Base-by-base conservation (phyloP, 2,329 filamentous ascomycete species). In the Elsinoe fawcettii region DNA sequence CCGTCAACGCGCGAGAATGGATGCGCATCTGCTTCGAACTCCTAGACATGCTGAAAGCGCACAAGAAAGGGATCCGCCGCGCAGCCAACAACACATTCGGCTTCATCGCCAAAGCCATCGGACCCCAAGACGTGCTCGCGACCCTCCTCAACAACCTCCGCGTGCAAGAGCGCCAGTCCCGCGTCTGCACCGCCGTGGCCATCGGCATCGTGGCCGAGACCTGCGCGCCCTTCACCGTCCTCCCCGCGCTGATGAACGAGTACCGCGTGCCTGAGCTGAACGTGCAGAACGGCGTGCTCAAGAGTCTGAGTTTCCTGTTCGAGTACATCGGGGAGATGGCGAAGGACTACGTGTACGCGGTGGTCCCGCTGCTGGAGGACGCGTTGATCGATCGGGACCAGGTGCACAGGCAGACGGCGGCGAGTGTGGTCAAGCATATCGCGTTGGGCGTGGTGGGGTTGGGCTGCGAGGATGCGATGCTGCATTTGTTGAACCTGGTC, bases 1-100 rank as follows among this genome's bases (percentile, higher is more conserved):
- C 88, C 62, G 93, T 99, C 69, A 96, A 96, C 69, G 91, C 93
- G 12, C 84, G 93, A 67, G 93, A 99, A 74, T 99, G 93, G 93
- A 99, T 99, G 95, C 86, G 93, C 70, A 99, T 99, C 71, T 99
- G 93, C 75, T 99, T 99, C 73, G 93, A 99, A 76, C 79, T 99
- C 56, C 83, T 99, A 27, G 93, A 99, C 74, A 99, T 99, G 93
- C 82, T 99, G 67, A 99, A 99, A 75, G 93, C 93, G 5, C 93
- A 99, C 79, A 99, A 99, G 76, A 99, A 99, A 80, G 95, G 93
- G 63, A 99, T 99, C 65, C 88, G 93, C 63, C 87, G 93, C 72
- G 93, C 93, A 20, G 95, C 93, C 65, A 99, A 99, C 82, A 99
- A 99, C 77, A 99, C 93, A 0, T 99, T 99, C 67, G 93, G 93